Conservation (phyloP, 805 yeast genomes). For the Candida suzukii region DNA sequence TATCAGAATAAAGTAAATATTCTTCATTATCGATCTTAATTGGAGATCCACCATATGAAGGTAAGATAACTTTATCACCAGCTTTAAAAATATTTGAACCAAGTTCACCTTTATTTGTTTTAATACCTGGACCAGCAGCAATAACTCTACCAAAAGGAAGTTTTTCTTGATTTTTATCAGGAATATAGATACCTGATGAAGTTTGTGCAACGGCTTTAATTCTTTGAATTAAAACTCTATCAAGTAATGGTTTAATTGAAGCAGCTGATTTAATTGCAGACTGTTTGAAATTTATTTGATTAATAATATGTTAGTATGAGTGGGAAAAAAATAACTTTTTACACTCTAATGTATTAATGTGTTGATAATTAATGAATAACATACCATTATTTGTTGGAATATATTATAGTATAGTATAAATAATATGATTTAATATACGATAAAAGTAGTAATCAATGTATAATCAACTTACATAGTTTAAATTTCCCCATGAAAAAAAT, state of each 20-base stretch:
- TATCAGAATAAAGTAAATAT: slow-evolving; percentile 59
- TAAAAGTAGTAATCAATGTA: too few species aligned
- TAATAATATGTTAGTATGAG: neutral
- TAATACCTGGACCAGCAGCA: slow-evolving; percentile 85
- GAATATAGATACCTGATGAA: slow-evolving; percentile 86
- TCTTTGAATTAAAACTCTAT: slow-evolving; percentile 90
- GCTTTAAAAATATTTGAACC: slow-evolving; percentile 64
- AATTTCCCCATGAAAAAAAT: too few species aligned
- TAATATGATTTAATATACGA: too few species aligned
- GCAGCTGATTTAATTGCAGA: slow-evolving; percentile 55
- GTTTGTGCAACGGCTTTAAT: slow-evolving; percentile 87
- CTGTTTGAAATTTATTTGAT: neutral
- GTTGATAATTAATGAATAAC: too few species aligned
- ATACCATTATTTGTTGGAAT: too few species aligned
- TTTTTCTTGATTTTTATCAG: slow-evolving; percentile 89
- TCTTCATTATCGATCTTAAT: slow-evolving; percentile 73
- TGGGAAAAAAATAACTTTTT: too few species aligned
- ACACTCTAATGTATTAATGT: too few species aligned
- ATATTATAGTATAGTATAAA: too few species aligned
- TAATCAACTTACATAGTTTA: too few species aligned
- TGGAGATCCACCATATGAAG: slow-evolving; percentile 81
- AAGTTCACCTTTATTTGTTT: slow-evolving; percentile 63
- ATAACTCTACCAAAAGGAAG: slow-evolving; percentile 80
- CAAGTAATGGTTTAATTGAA: slow-evolving; percentile 78
- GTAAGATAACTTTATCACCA: slow-evolving; percentile 87